Evolutionary conservation across 352 stramenopile species (phyloP), one percentile per base, ranked within the genome.

Genomic region (Pythium chondricola): DNA sequence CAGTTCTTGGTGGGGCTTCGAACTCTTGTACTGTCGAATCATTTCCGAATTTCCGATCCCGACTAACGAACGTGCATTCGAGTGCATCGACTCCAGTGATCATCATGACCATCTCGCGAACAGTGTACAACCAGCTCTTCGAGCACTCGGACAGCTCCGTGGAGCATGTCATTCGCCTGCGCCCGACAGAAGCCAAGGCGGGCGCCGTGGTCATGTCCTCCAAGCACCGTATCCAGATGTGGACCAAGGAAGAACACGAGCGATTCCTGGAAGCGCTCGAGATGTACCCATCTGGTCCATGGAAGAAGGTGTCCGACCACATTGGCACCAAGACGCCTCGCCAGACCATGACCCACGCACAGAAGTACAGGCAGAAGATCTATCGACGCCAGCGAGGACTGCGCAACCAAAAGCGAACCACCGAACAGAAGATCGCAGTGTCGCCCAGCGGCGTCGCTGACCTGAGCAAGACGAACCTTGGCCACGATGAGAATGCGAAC

Each of bases 281-380:
- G 53, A 87, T 87, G 74, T 94, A 77, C 64, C 83, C 83, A 0
- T 72, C 76, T 5, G 83, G 83, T 5, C 83, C 83, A 13, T 94
- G 83, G 83, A 90, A 92, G 65, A 85, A 83, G 25, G 78, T 94
- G n/a, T 74, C 81, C 3, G 80, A 88, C 36, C 75, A 84, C 54
- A 87, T 94, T 37, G 75, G 80, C 44, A 90, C 82, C 9, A 90
- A 92, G 52, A 93, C 82, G 5, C 75, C 93, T 7, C 86, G 95
- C 17, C 96, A 99, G 67, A 98, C 97, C 29, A 90, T 90, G 79
- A 90, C 79, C 0, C 79, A 90, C 48, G 79, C 79, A 35, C 79
- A 90, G 26, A 90, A 90, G 63, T 90, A 90, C 59, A 75, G 79
- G 14, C 79, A 90, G 52, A 90, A 90, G 66, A 88, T 88, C 48